These are phyloP conservation scores for Phaeosphaeria sp. DNA, from an alignment of 2,329 filamentous ascomycete species.

Conservation along the genomic window DNA sequence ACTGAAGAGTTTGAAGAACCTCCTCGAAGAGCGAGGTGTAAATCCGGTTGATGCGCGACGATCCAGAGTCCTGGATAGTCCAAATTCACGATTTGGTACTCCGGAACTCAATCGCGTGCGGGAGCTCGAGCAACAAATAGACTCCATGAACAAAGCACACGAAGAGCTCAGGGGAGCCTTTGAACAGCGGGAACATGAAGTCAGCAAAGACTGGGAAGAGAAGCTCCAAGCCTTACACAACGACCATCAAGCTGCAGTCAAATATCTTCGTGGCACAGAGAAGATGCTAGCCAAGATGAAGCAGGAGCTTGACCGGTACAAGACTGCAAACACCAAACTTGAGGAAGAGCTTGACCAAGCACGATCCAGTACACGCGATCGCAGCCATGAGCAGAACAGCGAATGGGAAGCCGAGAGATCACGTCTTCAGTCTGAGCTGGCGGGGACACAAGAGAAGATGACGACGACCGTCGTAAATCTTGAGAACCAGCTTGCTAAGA, in stretches of 20 bases:
- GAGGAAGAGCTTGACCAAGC: conserved; percentile 77
- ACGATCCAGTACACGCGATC: conserved; percentile 48
- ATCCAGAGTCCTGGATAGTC: conserved; percentile 74
- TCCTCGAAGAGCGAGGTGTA: conserved; percentile 86
- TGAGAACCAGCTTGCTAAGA: conserved; percentile 71
- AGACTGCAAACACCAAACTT: conserved; percentile 81
- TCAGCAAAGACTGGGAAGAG: conserved; percentile 88
- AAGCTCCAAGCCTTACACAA: conserved; percentile 94
- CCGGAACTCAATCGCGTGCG: conserved; percentile 80
- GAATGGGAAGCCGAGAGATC: conserved; percentile 80
- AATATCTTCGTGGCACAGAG: conserved; percentile 97
- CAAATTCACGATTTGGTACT: conserved; percentile 74
- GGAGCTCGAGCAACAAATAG: conserved; percentile 88
- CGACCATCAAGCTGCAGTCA: conserved; percentile 96
- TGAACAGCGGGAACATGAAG: conserved; percentile 80
- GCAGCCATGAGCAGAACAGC: conserved; percentile 55
- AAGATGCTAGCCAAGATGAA: conserved; percentile 99
- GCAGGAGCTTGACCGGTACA: conserved; percentile 92
- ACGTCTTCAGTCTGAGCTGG: conserved; percentile 71
- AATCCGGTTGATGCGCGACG: conserved; percentile 76
- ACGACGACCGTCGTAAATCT: conserved; percentile 69
- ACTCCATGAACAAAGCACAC: conserved; percentile 76
- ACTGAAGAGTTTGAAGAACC: conserved; percentile 90
- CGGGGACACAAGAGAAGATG: conserved; percentile 72
- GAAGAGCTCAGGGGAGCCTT: conserved; percentile 83